Base-by-base conservation (phyloP, 164 flowering plant genomes). In the Buxus sempervirens region DNA sequence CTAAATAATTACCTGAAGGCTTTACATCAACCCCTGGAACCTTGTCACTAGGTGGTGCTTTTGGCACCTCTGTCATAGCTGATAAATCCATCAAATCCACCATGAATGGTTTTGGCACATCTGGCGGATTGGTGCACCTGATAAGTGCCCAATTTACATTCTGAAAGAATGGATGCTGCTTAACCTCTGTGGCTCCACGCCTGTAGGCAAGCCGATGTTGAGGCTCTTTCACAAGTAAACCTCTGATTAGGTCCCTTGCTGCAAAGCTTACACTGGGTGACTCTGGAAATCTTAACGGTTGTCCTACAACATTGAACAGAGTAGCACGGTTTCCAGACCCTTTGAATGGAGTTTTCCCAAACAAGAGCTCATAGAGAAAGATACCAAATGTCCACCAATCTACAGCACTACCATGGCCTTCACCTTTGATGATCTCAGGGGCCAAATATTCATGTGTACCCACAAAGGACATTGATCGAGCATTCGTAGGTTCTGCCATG, bases 341-440 rank as follows among this genome's bases (percentile, higher is more conserved):
- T 73, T 87, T 88, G 77, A 93, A 93, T 0, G 98, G 98, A 27
- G 98, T 93, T 76, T 75, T 84, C 54, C 98, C 98, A 65, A 83
- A 93, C 73, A 90, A 67, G 58, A 93, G 93, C 74, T 93, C 98
- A 53, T 90, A 90, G 0, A 93, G 87, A 59, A 93, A 93, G 62
- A 93, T 85, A 71, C 98, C 98, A 24, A 90, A 87, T 10, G 96
- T 89, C 98, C 98, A 93, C 98, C 98, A 93, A 74, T 93, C 98
- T 13, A 90, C 98, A 26, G 98, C 98, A 70, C 96, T 89, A 5
- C 98, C 98, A 76, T 93, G 98, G 27, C 97, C 97, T 71, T 90
- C 97, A 36, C 96, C 96, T 75, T 86, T 93, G 62, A 93, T 85
- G 68, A 93, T 93, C 73, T 93, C 98, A 2, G 98, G 98, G 1